Evolutionary conservation across 2,329 filamentous ascomycete genomes (phyloP).

Genomic region (Hypoxylon rubiginosum): DNA sequence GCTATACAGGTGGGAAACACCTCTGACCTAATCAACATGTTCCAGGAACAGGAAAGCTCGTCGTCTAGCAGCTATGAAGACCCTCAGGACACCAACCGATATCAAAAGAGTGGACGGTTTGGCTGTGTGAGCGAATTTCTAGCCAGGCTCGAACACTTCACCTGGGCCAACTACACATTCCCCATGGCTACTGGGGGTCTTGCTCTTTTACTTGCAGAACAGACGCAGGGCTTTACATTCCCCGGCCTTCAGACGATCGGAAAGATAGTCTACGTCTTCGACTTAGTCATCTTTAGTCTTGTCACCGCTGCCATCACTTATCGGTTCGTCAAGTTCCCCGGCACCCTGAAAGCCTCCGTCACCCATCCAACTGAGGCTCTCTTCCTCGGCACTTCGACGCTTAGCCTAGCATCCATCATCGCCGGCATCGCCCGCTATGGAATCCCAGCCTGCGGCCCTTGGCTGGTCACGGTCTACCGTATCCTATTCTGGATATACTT

Average conservation of each 20-base stretch:
- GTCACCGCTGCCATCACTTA: slow-evolving; percentile 53
- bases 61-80: slow-evolving; percentile 36
- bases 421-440: slow-evolving; percentile 56
- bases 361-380: slow-evolving; percentile 65
- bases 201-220: slow-evolving; percentile 57
- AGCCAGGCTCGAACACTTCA: slow-evolving; percentile 56
- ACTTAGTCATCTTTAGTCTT: slow-evolving; percentile 61
- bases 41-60: slow-evolving; percentile 27
- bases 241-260: slow-evolving; percentile 64
- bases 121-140: slow-evolving; percentile 35
- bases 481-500: slow-evolving; percentile 60
- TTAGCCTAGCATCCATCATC: slow-evolving; percentile 61
- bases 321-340: slow-evolving; percentile 61
- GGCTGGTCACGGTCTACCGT: slow-evolving; percentile 56
- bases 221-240: slow-evolving; percentile 59
- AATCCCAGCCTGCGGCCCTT: slow-evolving; percentile 56
- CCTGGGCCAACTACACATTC: slow-evolving; percentile 62
- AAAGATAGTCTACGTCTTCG: slow-evolving; percentile 64
- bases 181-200: slow-evolving; percentile 64
- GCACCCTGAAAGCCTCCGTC: slow-evolving; percentile 60
- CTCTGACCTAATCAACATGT: slow-evolving; percentile 18
- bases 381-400: slow-evolving; percentile 56
- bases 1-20: not conserved
- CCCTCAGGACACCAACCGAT: slow-evolving; percentile 3
- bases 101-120: slow-evolving; percentile 15